These are phyloP conservation scores for Ensete glaucum DNA, from an alignment of 176 grass and related monocot species.

Conservation along the genomic window DNA sequence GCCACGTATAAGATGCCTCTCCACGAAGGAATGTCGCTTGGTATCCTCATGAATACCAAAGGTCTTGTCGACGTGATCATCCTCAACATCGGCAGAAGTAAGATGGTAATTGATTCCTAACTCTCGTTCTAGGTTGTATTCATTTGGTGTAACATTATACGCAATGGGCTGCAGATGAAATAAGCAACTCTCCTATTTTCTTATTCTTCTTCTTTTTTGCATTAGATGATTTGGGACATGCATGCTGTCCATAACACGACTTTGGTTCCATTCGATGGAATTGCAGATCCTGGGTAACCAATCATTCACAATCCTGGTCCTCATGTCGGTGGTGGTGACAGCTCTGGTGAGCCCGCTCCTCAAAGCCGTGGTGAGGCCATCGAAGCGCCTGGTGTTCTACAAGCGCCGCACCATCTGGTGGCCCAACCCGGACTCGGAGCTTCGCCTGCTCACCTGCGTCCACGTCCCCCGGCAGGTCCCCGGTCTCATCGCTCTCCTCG, in stretches of 20 bases:
- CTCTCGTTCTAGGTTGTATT: neutral
- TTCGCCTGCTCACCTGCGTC: slow-evolving; percentile 49
- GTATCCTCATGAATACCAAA: slow-evolving; percentile 66
- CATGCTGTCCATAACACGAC: neutral
- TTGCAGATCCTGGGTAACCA: slow-evolving; percentile 49
- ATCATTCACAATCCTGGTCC: slow-evolving; percentile 59
- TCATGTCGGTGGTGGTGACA: slow-evolving; percentile 50
- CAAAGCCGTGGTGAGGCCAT: slow-evolving; percentile 40
- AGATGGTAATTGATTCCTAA: slow-evolving; percentile 26
- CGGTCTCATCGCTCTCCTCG: slow-evolving; percentile 34
- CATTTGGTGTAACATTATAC: neutral
- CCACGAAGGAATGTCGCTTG: slow-evolving; percentile 48
- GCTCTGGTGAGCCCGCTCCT: slow-evolving; percentile 41
- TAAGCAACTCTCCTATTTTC: neutral
- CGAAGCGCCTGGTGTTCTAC: slow-evolving; percentile 47
- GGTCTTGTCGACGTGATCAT: slow-evolving; percentile 58
- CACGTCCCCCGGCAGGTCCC: slow-evolving; percentile 52
- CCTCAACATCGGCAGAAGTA: slow-evolving; percentile 66
- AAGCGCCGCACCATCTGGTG: slow-evolving; percentile 57
- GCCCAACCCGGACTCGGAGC: slow-evolving; percentile 39
- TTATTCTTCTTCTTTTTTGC: neutral
- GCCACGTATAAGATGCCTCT: slow-evolving; percentile 41
- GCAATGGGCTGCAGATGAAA: neutral
- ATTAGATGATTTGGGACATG: neutral
- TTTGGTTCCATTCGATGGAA: no score